Percentiles rank a stretch among this genome's conserved stretches.
Evolutionary conservation across 192 early-diverging fungal genomes (phyloP).

Genomic region (Nowakowskiella sp.): DNA sequence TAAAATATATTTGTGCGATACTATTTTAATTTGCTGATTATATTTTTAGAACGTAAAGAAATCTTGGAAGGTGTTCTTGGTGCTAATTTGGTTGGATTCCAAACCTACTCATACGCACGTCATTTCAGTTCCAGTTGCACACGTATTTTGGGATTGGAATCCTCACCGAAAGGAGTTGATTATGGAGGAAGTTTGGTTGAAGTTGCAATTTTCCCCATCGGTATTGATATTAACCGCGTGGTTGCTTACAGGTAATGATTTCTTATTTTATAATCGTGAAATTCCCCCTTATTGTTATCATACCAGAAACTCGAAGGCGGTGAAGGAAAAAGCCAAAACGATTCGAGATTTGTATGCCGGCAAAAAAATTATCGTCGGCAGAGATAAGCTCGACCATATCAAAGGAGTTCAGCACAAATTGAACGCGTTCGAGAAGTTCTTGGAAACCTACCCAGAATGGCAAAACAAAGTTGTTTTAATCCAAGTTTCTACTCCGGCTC

Average conservation of each 20-base stretch:
- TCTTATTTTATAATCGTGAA: not conserved
- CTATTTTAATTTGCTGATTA: constrained; percentile 1
- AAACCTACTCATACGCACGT: constrained; percentile 88
- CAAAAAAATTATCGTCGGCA: constrained; percentile 92
- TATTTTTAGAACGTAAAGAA: constrained; percentile 55
- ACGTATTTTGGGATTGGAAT: constrained; percentile 87
- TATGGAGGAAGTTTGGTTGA: constrained; percentile 65
- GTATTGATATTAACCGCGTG: constrained; percentile 81
- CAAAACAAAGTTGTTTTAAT: constrained; percentile 85
- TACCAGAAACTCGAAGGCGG: constrained; percentile 54
- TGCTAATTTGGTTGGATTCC: constrained; percentile 89
- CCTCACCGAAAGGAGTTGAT: constrained; percentile 82
- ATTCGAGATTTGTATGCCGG: constrained; percentile 76
- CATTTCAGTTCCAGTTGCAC: constrained; percentile 93
- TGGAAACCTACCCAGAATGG: constrained; percentile 86
- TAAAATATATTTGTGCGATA: constrained; percentile 2
- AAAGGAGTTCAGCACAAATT: constrained; percentile 94
- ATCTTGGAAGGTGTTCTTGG: constrained; percentile 83
- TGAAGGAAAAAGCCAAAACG: constrained; percentile 67
- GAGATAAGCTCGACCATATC: constrained; percentile 89
- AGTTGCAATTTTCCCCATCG: constrained; percentile 91
- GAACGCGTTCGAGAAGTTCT: constrained; percentile 88
- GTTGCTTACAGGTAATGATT: constrained; percentile 29
- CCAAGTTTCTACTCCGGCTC: constrained; percentile 86
- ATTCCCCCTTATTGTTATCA: constrained; percentile 6